Evolutionary conservation across 2,329 filamentous ascomycete genomes (phyloP), one percentile per base, ranked within the genome.

Genomic region (Trichophyton rubrum): DNA sequence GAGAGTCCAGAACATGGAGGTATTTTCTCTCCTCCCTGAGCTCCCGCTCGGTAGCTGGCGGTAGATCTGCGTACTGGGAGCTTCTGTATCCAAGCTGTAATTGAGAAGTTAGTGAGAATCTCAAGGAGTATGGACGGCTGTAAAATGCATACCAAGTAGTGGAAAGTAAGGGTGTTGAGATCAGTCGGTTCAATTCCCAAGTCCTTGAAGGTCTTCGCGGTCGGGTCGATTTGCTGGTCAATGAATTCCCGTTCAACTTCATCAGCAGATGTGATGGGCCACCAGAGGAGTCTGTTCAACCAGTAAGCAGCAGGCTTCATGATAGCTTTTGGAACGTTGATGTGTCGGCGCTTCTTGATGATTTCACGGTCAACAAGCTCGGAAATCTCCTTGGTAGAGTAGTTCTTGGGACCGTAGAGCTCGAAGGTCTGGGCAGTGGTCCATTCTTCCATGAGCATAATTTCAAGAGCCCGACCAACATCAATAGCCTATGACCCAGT

Each of bases 11-110:
- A 63, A 99, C 91, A 74, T 99, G 93, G 74, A 97, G 79, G 74
- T 95, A 99, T 81, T 96, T 93, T 83, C 86, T 93, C 77, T 97
- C 91, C 75, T 97, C 91, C 69, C 83, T 82, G 82, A 86, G 93
- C 81, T 99, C 93, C 75, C 87, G 88, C 78, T 96, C 92, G 38
- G 92, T 96, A 70, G 92, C 86, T 56, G 93, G 92, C 58, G 93
- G 93, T 66, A 97, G 81, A 72, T 99, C 92, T 75, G 95, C 96
- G 82, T 86, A 93, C 69, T 85, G 83, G 61, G 87, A 83, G 76
- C 88, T 92, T 72, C 93, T 87, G 81, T 89, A 96, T 74, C 85
- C 87, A 88, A 95, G 88, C 89, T 92, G 68, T 66, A 66, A 55
- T 49, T 27, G 59, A 11, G 45, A 38, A 40, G 59, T 69, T 60